These are phyloP conservation scores for Aquilaria malaccensis DNA, from an alignment of 345 rosid genomes.

Conservation along the genomic window DNA sequence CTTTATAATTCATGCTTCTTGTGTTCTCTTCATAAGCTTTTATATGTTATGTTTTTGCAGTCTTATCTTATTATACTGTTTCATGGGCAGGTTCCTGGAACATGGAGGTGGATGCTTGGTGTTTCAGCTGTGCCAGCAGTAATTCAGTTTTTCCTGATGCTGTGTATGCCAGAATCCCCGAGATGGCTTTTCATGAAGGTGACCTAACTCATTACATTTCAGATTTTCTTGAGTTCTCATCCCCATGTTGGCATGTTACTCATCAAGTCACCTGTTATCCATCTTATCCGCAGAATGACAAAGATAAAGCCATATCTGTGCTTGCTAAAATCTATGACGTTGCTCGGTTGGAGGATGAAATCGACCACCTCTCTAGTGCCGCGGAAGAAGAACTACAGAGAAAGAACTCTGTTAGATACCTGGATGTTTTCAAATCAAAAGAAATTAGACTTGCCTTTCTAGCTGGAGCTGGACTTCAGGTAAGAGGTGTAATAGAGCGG, in stretches of 20 bases:
- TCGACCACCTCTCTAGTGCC: slow-evolving; percentile 58
- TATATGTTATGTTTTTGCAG: slow-evolving; percentile 7
- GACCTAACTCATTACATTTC: slow-evolving; percentile 3
- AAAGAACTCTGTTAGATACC: slow-evolving; percentile 37
- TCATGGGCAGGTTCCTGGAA: slow-evolving; percentile 75
- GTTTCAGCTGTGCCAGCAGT: slow-evolving; percentile 87
- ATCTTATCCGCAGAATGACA: slow-evolving; percentile 35
- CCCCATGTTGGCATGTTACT: slow-evolving; percentile 13
- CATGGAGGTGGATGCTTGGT: slow-evolving; percentile 99
- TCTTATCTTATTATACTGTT: slow-evolving; percentile 10
- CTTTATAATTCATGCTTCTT: no score
- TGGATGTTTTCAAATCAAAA: slow-evolving; percentile 69
- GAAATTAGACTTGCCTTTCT: slow-evolving; percentile 87
- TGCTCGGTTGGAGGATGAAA: slow-evolving; percentile 78
- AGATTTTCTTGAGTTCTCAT: slow-evolving; percentile 27
- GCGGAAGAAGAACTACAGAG: slow-evolving; percentile 55
- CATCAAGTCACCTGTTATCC: slow-evolving; percentile 33
- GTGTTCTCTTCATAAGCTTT: no score
- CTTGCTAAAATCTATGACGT: slow-evolving; percentile 65
- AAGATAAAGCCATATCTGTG: slow-evolving; percentile 47
- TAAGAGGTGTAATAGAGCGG: slow-evolving; percentile 26
- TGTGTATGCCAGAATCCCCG: slow-evolving; percentile 93
- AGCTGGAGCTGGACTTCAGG: slow-evolving; percentile 99
- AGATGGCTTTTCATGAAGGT: slow-evolving; percentile 97
- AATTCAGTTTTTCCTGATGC: slow-evolving; percentile 67